phyloP scores from a whole-genome alignment of 1,139 yeast genomes.

The Tardiomyces blankii region DNA sequence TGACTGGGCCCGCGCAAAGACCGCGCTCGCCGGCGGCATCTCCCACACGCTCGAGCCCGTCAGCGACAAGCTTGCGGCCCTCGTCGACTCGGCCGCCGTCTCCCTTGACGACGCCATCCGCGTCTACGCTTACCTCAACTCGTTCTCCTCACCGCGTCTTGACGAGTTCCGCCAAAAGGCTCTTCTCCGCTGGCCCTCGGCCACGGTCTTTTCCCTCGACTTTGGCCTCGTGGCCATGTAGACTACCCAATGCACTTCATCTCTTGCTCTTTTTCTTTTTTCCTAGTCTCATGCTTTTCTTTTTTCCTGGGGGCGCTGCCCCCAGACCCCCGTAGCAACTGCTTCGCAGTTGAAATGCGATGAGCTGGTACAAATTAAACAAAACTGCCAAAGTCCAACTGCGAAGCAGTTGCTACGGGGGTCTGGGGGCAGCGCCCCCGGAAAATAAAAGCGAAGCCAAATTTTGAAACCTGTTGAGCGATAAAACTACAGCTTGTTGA shows the following conservation, averaged over 20 bases:
- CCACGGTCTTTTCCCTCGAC: not conserved
- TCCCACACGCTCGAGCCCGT: not conserved
- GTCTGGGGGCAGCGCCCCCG: too few species aligned
- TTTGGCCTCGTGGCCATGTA: not conserved
- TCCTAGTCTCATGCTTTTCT: too few species aligned
- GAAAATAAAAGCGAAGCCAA: too few species aligned
- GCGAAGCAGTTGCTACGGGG: too few species aligned
- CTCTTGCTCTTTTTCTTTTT: too few species aligned
- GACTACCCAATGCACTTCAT: not conserved
- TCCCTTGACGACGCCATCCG: not conserved
- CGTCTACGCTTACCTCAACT: not conserved
- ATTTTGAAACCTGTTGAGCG: too few species aligned
- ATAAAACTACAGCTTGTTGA: slow-evolving; percentile 8
- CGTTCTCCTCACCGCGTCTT: not conserved
- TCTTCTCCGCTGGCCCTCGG: not conserved
- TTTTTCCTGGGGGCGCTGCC: too few species aligned
- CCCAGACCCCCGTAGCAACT: too few species aligned
- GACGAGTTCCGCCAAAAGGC: not conserved
- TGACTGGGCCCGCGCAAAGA: slow-evolving; percentile 4
- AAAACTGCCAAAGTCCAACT: too few species aligned
- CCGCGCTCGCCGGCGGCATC: not conserved
- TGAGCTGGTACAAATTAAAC: too few species aligned
- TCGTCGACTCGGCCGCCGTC: not conserved
- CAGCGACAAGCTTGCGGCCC: not conserved
- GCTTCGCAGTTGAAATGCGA: too few species aligned